These are phyloP conservation scores for Lagenaria siceraria DNA, from an alignment of 306 rosid species.

Conservation along the genomic window DNA sequence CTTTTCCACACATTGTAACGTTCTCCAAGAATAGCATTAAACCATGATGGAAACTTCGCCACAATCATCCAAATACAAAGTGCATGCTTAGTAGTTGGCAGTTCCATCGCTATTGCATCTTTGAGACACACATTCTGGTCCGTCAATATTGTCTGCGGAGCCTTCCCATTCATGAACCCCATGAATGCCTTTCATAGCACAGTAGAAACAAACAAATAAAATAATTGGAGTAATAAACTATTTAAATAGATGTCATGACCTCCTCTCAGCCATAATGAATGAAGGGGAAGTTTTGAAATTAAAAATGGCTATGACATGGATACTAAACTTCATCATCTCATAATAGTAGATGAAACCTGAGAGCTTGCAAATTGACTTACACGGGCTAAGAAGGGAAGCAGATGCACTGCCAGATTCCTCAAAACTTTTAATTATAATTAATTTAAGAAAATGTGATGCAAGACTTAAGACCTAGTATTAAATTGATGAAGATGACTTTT, in stretches of 20 bases:
- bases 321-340: not conserved
- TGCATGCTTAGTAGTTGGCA: conserved; percentile 71
- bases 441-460: not conserved
- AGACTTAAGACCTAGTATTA: not conserved
- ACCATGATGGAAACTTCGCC: conserved; percentile 96
- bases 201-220: conserved; percentile 10
- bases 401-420: not conserved
- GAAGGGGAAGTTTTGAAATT: not conserved
- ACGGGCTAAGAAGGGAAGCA: not conserved
- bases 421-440: not conserved
- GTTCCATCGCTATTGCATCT: conserved; percentile 70
- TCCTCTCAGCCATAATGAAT: not conserved
- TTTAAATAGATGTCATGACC: not conserved
- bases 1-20: conserved; percentile 95
- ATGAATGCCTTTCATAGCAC: conserved; percentile 63
- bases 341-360: not conserved
- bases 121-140: conserved; percentile 87
- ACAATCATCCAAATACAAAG: conserved; percentile 98
- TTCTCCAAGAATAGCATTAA: conserved; percentile 88
- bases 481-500: not conserved
- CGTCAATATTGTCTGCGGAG: conserved; percentile 78
- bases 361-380: not conserved
- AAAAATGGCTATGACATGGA: not conserved
- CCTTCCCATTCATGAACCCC: conserved; percentile 87
- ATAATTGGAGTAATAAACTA: not conserved